Conservation (phyloP, 2,329 filamentous ascomycete genomes). For the Stachybotrys elegans region DNA sequence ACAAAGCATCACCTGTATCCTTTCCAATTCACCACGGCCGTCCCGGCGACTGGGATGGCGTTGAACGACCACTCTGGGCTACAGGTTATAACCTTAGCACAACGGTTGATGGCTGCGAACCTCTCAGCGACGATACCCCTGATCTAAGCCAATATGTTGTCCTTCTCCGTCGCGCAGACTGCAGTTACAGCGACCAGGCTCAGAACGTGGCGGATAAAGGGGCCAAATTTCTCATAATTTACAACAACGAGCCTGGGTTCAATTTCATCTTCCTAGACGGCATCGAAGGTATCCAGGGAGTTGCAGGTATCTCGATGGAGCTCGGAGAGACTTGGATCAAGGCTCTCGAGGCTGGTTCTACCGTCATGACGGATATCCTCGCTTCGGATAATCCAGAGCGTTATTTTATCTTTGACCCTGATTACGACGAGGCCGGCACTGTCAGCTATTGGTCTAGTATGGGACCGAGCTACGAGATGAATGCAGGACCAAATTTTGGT, state of each 20-base stretch:
- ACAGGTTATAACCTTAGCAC: neutral
- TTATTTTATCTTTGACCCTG: neutral
- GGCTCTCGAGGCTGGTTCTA: slow-evolving; percentile 32
- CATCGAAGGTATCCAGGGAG: neutral
- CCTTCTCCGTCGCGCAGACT: slow-evolving; percentile 40
- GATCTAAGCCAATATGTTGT: slow-evolving; percentile 49
- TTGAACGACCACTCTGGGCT: neutral
- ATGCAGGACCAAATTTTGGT: neutral
- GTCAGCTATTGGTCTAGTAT: too few relatives aligned
- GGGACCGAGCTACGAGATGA: neutral
- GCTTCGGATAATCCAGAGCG: neutral
- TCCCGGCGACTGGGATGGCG: neutral
- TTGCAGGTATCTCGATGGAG: neutral
- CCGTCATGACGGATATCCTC: slow-evolving; percentile 9
- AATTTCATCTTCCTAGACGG: neutral
- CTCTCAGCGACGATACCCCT: slow-evolving; percentile 40
- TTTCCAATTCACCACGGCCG: neutral
- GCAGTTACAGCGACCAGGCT: neutral
- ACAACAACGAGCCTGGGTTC: slow-evolving; percentile 30
- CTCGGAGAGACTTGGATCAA: slow-evolving; percentile 33
- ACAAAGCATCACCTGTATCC: slow-evolving; percentile 4
- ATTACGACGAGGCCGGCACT: slow-evolving; percentile 3
- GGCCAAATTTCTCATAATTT: slow-evolving; percentile 50
- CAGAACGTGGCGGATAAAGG: slow-evolving; percentile 40
- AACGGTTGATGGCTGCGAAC: neutral